Evolutionary conservation across 306 rosid species (phyloP).

Genomic region (Cercis canadensis): DNA sequence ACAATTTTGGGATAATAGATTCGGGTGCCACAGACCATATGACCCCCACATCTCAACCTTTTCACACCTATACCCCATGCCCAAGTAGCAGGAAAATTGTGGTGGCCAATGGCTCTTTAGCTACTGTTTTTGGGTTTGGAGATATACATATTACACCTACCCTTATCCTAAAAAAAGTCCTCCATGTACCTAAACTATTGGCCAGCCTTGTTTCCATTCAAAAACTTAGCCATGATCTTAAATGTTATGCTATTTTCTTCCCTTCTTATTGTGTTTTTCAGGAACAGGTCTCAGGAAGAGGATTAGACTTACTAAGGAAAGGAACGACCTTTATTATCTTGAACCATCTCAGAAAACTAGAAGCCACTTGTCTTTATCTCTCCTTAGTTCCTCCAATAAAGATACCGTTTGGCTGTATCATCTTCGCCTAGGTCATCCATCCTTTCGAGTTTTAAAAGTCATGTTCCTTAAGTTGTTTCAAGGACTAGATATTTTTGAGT

Average conservation of each 20-base stretch:
- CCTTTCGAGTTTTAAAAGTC: background rate
- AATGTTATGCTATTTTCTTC: background rate
- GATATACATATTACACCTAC: background rate
- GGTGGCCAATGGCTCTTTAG: background rate
- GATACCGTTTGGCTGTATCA: background rate
- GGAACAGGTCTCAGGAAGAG: background rate
- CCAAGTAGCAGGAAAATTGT: background rate
- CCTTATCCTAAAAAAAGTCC: background rate
- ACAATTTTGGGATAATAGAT: too few relatives aligned
- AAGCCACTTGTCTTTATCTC: too few relatives aligned
- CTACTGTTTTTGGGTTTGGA: background rate
- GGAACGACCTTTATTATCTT: background rate
- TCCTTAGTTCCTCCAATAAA: background rate
- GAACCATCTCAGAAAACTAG: background rate
- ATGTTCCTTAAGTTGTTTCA: too few relatives aligned
- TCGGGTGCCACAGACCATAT: background rate
- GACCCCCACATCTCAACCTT: background rate
- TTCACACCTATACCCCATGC: background rate
- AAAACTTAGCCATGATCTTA: background rate
- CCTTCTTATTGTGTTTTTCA: background rate
- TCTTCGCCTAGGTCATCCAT: background rate
- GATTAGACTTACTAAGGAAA: background rate
- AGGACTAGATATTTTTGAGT: background rate
- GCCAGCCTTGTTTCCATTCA: background rate
- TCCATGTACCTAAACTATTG: too few relatives aligned